A percentile compares a stretch with the other conserved stretches of the same genome.
Conservation (phyloP, 495 filamentous ascomycete species). For the Neurospora sp. region DNA sequence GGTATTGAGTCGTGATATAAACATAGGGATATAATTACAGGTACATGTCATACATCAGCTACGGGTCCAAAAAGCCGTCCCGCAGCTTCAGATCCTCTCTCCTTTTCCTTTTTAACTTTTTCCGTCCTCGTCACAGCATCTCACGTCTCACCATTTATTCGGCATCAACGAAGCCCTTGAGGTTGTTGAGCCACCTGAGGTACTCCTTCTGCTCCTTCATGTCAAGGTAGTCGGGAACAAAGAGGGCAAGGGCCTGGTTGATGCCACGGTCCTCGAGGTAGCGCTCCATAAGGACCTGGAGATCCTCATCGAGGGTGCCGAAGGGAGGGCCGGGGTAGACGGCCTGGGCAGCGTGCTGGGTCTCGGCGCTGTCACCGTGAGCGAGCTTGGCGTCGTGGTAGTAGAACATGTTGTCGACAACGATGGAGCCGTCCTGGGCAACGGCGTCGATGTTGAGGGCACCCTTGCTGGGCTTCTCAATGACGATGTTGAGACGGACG, state of each 20-base stretch:
- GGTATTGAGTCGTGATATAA: background rate
- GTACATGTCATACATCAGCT: background rate
- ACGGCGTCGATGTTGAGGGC: slow-evolving; percentile 78
- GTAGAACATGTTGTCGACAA: slow-evolving; percentile 87
- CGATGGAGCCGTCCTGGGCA: slow-evolving; percentile 76
- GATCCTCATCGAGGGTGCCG: slow-evolving; percentile 86
- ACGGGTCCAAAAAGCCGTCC: background rate
- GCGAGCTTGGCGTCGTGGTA: slow-evolving; percentile 66
- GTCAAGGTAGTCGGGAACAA: slow-evolving; percentile 94
- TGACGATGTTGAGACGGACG: slow-evolving; percentile 70
- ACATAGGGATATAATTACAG: background rate
- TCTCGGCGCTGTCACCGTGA: slow-evolving; percentile 35
- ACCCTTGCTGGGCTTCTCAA: slow-evolving; percentile 72
- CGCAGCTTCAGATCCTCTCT: background rate
- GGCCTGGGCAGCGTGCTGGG: slow-evolving; percentile 46
- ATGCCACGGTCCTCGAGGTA: slow-evolving; percentile 93
- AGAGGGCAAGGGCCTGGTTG: slow-evolving; percentile 75
- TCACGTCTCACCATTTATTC: slow-evolving; percentile 24
- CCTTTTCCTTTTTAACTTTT: background rate
- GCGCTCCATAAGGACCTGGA: slow-evolving; percentile 82
- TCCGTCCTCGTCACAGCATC: background rate
- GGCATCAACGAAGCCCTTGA: slow-evolving; percentile 67
- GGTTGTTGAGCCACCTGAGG: slow-evolving; percentile 73
- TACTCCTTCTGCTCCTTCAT: slow-evolving; percentile 99
- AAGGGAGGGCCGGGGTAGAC: slow-evolving; percentile 90